Base-by-base conservation (phyloP, 1,284 basidiomycete genomes). In the Trichosporon ovoides region DNA sequence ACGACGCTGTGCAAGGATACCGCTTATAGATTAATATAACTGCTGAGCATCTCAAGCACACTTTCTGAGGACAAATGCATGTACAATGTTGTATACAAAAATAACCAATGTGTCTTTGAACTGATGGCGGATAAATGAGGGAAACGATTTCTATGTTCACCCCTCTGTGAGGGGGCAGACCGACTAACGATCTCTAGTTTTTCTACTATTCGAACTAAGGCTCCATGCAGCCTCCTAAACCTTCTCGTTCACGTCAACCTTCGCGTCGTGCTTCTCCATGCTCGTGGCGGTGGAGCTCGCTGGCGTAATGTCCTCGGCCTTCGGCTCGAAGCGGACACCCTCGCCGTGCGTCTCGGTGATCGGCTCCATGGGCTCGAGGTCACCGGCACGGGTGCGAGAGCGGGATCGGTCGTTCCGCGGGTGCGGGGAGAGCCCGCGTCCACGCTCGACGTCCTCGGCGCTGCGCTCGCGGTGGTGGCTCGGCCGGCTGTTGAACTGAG, bases 401-500 rank as follows among this genome's bases (percentile, higher is more conserved):
- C 43, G 43, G 5, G 22, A 28, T 5, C 43, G 43, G 43, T 48
- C 43, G 43, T 48, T 18, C 14, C 43, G 22, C 9, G 43, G 43
- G 16, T 48, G 43, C 7, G 43, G 43, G 13, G 24, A 31, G 24
- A 48, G 22, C 6, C 43, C 43, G 22, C 43, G 43, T 4, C 43
- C 43, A 22, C 43, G 43, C 43, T 48, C 43, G 24, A 48, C 43
- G 43, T 48, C 43, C 22, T 48, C 43, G 43, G 22, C 28, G 22
- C 43, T 7, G 16, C 43, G 43, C 13, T 48, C 40, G 11, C 24
- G 7, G 7, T 48, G 19, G 37, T 28, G 33, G 31, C n/a, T 31
- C 36, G 38, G 55, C 48, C 37, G 52, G 37, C 52, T 33, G 36
- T 56, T 49, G 48, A 51, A 38, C 28, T 56, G 50, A 48, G 49